phyloP scores from a whole-genome alignment of 78 protist genomes.

The Planoprotostelium fungivorum region DNA sequence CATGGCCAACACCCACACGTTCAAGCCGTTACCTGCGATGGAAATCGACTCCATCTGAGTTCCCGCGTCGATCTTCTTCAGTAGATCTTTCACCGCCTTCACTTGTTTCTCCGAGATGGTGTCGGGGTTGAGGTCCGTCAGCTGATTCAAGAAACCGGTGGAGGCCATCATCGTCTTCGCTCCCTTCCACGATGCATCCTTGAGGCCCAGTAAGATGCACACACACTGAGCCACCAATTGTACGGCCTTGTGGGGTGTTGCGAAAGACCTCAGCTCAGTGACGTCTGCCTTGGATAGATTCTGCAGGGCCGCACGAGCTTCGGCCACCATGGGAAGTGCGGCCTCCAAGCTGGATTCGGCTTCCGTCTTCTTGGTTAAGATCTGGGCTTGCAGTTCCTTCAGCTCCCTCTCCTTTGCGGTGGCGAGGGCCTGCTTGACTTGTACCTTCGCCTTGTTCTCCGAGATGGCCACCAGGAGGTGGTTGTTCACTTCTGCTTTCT shows the following conservation, averaged over 20 bases:
- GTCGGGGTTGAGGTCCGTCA: constrained; percentile 60
- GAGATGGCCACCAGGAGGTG: constrained; percentile 59
- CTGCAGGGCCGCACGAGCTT: constrained; percentile 70
- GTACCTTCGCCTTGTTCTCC: constrained; percentile 49
- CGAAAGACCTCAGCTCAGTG: constrained; percentile 60
- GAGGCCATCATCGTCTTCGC: constrained; percentile 60
- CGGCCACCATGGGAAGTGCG: constrained; percentile 75
- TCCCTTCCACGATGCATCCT: constrained; percentile 64
- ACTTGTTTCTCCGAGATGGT: constrained; percentile 13
- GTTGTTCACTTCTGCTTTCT: constrained; percentile 51
- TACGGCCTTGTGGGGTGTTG: constrained; percentile 75
- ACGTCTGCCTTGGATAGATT: constrained; percentile 48
- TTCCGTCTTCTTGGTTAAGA: constrained; percentile 9
- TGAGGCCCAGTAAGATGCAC: background rate
- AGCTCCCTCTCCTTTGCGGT: constrained; percentile 32
- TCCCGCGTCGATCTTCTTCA: constrained; percentile 32
- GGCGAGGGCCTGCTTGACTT: constrained; percentile 64
- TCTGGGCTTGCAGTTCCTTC: constrained; percentile 42
- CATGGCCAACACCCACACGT: constrained; percentile 73
- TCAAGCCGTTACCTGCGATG: constrained; percentile 28
- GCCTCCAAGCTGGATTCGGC: constrained; percentile 72
- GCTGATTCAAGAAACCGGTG: constrained; percentile 44
- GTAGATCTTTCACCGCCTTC: constrained; percentile 8
- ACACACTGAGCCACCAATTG: background rate
- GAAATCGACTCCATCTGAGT: constrained; percentile 32